A percentile compares a stretch with the other conserved stretches of the same genome.
Conservation (phyloP, 176 grass and related monocot genomes). For the Poa pratensis region DNA sequence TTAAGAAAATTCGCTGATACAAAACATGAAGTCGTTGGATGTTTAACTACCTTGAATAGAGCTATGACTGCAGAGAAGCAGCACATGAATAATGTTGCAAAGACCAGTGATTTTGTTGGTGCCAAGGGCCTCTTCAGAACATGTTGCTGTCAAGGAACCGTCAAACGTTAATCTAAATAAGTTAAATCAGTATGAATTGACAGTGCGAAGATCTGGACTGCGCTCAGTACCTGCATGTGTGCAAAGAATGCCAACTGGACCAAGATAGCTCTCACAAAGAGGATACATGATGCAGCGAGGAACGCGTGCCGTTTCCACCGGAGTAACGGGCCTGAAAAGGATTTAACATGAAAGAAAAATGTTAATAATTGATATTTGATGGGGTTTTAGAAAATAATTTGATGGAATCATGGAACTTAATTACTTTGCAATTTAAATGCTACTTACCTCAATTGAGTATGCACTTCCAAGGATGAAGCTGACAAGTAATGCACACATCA, state of each 20-base stretch:
- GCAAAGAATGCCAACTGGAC: constrained; percentile 84
- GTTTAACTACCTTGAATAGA: constrained; percentile 85
- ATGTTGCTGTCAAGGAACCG: constrained; percentile 65
- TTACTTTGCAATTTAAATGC: background rate
- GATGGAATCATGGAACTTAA: constrained; percentile 20
- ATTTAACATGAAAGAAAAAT: background rate
- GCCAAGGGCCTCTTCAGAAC: constrained; percentile 67
- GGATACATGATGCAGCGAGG: constrained; percentile 77
- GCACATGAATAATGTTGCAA: constrained; percentile 86
- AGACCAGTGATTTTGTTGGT: constrained; percentile 63
- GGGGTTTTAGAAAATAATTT: background rate
- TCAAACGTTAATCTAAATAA: constrained; percentile 27
- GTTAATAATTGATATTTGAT: background rate
- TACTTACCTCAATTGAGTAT: constrained; percentile 85
- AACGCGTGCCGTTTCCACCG: constrained; percentile 80
- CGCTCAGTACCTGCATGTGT: constrained; percentile 79
- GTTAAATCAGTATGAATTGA: constrained; percentile 7
- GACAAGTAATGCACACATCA: constrained; percentile 60
- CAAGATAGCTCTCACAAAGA: constrained; percentile 75
- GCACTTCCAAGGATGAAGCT: constrained; percentile 92
- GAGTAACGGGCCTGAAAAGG: constrained; percentile 65
- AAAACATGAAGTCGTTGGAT: background rate
- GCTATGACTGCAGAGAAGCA: constrained; percentile 91
- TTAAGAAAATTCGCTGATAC: background rate
- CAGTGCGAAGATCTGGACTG: constrained; percentile 10